phyloP scores from a whole-genome alignment of 257 asterid species.

The Orobanche coerulescens region DNA sequence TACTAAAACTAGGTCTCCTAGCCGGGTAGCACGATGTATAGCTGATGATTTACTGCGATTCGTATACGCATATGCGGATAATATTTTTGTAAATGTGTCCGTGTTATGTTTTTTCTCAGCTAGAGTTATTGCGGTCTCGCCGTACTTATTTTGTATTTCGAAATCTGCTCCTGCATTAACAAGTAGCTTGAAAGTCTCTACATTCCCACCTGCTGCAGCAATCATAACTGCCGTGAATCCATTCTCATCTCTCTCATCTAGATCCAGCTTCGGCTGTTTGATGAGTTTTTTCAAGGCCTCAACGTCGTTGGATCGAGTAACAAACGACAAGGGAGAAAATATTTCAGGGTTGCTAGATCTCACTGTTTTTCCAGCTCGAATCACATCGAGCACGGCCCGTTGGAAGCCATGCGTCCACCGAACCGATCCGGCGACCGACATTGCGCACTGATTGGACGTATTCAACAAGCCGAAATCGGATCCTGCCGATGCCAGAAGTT shows the following conservation, averaged over 20 bases:
- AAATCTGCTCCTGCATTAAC: slow-evolving; percentile 49
- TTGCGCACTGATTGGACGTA: slow-evolving; percentile 29
- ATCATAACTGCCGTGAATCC: slow-evolving; percentile 60
- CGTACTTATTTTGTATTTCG: slow-evolving; percentile 33
- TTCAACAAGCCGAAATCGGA: slow-evolving; percentile 48
- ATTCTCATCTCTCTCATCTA: slow-evolving; percentile 45
- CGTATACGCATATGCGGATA: slow-evolving; percentile 27
- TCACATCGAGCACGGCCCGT: slow-evolving; percentile 37
- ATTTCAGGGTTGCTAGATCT: slow-evolving; percentile 35
- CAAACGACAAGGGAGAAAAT: slow-evolving; percentile 45
- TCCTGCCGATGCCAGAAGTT: slow-evolving; percentile 48
- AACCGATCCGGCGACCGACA: slow-evolving; percentile 35
- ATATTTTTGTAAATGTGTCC: slow-evolving; percentile 40
- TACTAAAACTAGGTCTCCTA: slow-evolving; percentile 30
- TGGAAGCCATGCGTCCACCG: slow-evolving; percentile 44
- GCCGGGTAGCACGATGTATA: slow-evolving; percentile 40
- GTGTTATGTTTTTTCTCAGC: slow-evolving; percentile 44
- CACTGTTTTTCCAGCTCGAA: slow-evolving; percentile 38
- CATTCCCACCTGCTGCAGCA: slow-evolving; percentile 47
- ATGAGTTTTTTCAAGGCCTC: slow-evolving; percentile 41
- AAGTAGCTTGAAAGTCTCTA: slow-evolving; percentile 48
- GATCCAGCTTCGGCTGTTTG: slow-evolving; percentile 34
- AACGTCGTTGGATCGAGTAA: slow-evolving; percentile 39
- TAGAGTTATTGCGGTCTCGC: slow-evolving; percentile 49
- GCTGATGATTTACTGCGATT: slow-evolving; percentile 22